Conservation (phyloP, 2,329 filamentous ascomycete species). For the Graphium sp. region DNA sequence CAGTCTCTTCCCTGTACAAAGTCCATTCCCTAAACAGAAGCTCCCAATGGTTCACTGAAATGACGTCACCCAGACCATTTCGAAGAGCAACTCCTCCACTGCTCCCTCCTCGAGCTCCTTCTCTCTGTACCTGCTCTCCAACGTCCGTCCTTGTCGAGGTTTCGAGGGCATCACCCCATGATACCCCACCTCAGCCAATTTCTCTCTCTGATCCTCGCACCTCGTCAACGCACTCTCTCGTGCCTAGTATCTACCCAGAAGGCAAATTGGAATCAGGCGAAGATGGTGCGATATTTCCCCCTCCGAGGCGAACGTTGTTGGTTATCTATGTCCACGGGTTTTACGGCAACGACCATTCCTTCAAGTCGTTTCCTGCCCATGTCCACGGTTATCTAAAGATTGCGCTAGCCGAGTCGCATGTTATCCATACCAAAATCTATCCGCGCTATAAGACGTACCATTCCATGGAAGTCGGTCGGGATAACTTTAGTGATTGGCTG, state of each 20-base stretch:
- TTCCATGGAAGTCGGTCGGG: slow-evolving; percentile 53
- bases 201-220: slow-evolving; percentile 33
- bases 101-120: too few species aligned
- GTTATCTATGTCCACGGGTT: slow-evolving; percentile 82
- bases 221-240: slow-evolving; percentile 28
- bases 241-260: too few species aligned
- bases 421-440: slow-evolving; percentile 76
- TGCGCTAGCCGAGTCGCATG: slow-evolving; percentile 53
- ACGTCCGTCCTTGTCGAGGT: too few species aligned
- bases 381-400: slow-evolving; percentile 59
- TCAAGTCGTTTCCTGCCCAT: slow-evolving; percentile 75
- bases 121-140: too few species aligned
- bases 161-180: too few species aligned
- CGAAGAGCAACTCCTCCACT: too few species aligned
- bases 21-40: too few species aligned
- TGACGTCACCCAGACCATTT: too few species aligned
- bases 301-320: slow-evolving; percentile 41
- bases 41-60: too few species aligned
- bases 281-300: slow-evolving; percentile 10
- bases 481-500: slow-evolving; percentile 75
- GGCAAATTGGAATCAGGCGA: slow-evolving; percentile 7
- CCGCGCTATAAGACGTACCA: slow-evolving; percentile 64
- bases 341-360: slow-evolving; percentile 76
- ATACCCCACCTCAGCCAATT: too few species aligned
- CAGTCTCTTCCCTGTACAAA: too few species aligned